Base-by-base conservation (phyloP, 1,284 basidiomycete genomes). In the Austroboletus niveus region DNA sequence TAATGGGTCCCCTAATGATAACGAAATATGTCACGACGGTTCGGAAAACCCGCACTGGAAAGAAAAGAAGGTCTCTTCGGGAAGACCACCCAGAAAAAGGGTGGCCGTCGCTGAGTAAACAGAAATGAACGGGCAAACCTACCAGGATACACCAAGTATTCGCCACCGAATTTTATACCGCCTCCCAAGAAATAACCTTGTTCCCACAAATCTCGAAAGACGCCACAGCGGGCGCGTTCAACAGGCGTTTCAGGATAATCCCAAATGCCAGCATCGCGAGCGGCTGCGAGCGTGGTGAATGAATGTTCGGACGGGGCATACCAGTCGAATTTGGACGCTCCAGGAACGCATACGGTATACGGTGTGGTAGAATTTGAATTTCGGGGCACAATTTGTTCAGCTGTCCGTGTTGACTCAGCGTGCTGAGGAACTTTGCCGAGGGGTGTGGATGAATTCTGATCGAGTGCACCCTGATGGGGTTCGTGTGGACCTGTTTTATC, bases 81-180 rank as follows among this genome's bases (percentile, higher is more conserved):
- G 24, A 34, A 44, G 43, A n/a, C 41, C 17, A 17, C 6, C 30
- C 42, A 39, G 5, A 8, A 10, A 15, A 35, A 12, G 7, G 45
- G 39, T 40, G 27, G 32, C 24, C n/a, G n/a, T 14, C n/a, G 15
- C 22, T 14, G 27, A 32, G 17, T 29, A 32, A 42, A 42, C 17
- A 24, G 31, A n/a, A 14, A 40, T 14, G 27, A 48, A 11, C 30
- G 20, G 24, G 35, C 53, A 35, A 45, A 72, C 83, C 47, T 61
- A 92, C 92, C 94, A 47, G 97, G 97, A 72, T 99, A 99, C 1
- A 98, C 89, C 39, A 98, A 74, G 69, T 94, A 98, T 62, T 98
- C 92, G 1, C 94, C 95, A 8, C 97, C 97, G 64, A 99, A 99
- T 62, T 89, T 89, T 63, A 95, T 84, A 0, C 93, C 94, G 0